These are phyloP conservation scores for Hanseniaspora valbyensis DNA, from an alignment of 805 yeast species.

Conservation along the genomic window DNA sequence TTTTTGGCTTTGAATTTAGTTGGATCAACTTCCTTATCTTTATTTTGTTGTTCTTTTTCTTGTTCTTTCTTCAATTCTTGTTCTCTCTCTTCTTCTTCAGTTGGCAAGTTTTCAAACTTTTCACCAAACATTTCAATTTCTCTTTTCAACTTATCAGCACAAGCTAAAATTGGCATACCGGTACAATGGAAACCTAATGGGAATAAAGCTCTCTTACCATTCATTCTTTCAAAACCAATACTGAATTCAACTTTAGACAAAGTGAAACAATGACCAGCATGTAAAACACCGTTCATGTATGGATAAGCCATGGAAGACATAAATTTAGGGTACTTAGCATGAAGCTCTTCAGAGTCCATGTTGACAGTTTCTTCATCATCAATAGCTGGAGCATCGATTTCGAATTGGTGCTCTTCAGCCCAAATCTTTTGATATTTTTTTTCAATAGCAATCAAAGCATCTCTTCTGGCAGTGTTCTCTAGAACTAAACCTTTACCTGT, in stretches of 20 bases:
- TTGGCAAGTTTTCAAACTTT: conserved; percentile 60
- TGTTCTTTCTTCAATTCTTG: conserved; percentile 34
- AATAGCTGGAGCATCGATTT: conserved; percentile 73
- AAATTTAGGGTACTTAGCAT: conserved; percentile 70
- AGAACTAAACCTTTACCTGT: conserved; percentile 28
- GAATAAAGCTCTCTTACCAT: conserved; percentile 81
- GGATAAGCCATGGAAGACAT: conserved; percentile 96
- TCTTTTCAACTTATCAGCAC: conserved; percentile 89
- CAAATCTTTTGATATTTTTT: conserved; percentile 77
- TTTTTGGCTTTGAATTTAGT: conserved; percentile 88
- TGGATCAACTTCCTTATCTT: conserved; percentile 44
- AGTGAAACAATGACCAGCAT: conserved; percentile 95
- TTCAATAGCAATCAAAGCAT: conserved; percentile 79
- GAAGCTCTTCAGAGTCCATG: conserved; percentile 55
- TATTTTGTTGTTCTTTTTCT: conserved; percentile 20
- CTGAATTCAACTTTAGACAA: conserved; percentile 87
- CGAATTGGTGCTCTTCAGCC: conserved; percentile 78
- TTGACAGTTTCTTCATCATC: conserved; percentile 47
- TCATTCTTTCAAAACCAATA: conserved; percentile 88
- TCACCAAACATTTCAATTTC: conserved; percentile 85
- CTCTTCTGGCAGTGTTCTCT: conserved; percentile 81
- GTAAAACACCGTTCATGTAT: conserved; percentile 96
- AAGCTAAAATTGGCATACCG: conserved; percentile 94
- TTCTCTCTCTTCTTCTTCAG: conserved; percentile 45
- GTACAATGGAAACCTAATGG: conserved; percentile 99